These are phyloP conservation scores for Chaetoceros tenuissimus DNA, from an alignment of 108 stramenopile genomes.

Conservation along the genomic window DNA sequence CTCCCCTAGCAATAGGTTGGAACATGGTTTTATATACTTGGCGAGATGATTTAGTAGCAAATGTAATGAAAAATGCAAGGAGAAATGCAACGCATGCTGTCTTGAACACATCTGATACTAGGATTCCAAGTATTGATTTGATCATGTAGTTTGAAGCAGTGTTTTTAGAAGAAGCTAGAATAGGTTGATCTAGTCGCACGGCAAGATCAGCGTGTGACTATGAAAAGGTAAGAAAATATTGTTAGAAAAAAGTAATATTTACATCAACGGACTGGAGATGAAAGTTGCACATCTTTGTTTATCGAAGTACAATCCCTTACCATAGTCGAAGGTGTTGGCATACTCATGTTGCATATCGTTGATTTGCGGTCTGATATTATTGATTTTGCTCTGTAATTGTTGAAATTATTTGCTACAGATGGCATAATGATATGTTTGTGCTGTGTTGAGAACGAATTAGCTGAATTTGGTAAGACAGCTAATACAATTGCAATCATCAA, in stretches of 20 bases:
- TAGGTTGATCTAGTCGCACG: constrained; percentile 4
- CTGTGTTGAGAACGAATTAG: no score
- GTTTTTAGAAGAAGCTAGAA: neutral
- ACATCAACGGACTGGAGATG: no score
- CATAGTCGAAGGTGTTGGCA: no score
- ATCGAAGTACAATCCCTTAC: no score
- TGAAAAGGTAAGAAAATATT: neutral
- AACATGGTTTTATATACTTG: neutral
- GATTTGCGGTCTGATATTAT: no score
- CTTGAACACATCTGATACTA: constrained; percentile 35
- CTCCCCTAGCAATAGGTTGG: neutral
- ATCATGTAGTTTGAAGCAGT: neutral
- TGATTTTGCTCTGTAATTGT: no score
- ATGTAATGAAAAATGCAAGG: constrained; percentile 21
- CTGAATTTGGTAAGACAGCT: no score
- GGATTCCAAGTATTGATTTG: constrained; percentile 22
- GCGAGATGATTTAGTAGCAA: constrained; percentile 9
- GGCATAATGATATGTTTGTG: no score
- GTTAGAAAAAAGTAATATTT: neutral
- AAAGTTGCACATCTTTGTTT: no score
- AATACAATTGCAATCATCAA: no score
- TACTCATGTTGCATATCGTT: no score
- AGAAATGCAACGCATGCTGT: constrained; percentile 30
- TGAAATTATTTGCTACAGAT: no score
- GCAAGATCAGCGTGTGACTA: neutral